Conservation (phyloP, 352 stramenopile genomes). For the Nothophytophthora sp. region DNA sequence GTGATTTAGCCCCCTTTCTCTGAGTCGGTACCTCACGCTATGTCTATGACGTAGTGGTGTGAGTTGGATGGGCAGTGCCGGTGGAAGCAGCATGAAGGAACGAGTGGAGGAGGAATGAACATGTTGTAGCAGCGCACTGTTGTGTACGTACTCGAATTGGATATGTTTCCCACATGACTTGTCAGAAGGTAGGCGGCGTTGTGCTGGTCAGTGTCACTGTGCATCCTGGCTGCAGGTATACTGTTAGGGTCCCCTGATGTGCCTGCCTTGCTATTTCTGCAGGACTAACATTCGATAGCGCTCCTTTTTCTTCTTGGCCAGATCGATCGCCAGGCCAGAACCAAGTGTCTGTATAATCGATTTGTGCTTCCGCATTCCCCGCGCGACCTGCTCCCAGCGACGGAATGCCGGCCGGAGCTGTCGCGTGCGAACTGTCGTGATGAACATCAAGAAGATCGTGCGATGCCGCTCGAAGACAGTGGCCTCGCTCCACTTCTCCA, state of each 20-base stretch:
- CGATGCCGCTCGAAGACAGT: slow-evolving; percentile 52
- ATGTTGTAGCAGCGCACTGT: too few species aligned
- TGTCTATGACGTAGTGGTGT: too few species aligned
- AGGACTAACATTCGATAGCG: slow-evolving; percentile 69
- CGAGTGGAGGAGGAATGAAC: too few species aligned
- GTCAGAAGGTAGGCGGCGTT: too few species aligned
- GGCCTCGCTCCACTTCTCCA: slow-evolving; percentile 44
- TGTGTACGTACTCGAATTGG: too few species aligned
- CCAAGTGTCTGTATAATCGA: slow-evolving; percentile 44
- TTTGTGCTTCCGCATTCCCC: slow-evolving; percentile 49
- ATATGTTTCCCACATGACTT: too few species aligned
- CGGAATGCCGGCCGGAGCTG: slow-evolving; percentile 63
- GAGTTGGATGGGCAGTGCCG: too few species aligned
- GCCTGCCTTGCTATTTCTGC: slow-evolving; percentile 75
- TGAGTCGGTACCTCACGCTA: too few species aligned
- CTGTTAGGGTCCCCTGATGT: too few species aligned
- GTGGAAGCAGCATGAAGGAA: too few species aligned
- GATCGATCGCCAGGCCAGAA: slow-evolving; percentile 54
- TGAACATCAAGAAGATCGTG: slow-evolving; percentile 41
- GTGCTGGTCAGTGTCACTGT: too few species aligned
- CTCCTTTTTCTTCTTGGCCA: slow-evolving; percentile 64
- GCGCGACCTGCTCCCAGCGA: slow-evolving; percentile 48
- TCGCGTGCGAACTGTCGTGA: slow-evolving; percentile 40
- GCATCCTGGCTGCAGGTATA: too few species aligned
- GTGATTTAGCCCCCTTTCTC: slow-evolving; percentile 31